phyloP scores from a whole-genome alignment of 441 rosid genomes.

The Aleurites moluccanus region DNA sequence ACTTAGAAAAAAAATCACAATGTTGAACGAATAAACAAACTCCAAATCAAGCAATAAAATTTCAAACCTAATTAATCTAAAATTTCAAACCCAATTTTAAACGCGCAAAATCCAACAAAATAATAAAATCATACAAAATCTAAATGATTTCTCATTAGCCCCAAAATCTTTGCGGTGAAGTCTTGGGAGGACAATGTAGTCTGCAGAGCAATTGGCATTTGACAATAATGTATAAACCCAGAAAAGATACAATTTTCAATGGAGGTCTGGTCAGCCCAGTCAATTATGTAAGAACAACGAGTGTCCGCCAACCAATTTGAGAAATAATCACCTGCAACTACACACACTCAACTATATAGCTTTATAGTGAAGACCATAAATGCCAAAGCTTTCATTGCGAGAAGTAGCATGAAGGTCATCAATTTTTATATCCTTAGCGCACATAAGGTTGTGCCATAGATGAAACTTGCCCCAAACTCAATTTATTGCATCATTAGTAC shows the following conservation, averaged over 20 bases:
- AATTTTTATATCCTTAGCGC: neutral
- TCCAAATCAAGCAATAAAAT: too few species aligned
- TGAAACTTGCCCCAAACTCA: constrained; percentile 16
- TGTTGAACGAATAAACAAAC: too few species aligned
- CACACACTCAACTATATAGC: constrained; percentile 40
- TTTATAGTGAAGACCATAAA: constrained; percentile 37
- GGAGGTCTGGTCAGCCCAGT: constrained; percentile 24
- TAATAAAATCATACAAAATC: too few species aligned
- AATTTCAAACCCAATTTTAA: too few species aligned
- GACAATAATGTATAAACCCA: too few species aligned
- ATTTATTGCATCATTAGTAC: neutral
- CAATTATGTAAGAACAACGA: constrained; percentile 31
- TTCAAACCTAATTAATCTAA: too few species aligned
- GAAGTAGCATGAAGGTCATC: constrained; percentile 9
- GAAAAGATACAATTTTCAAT: constrained; percentile 29
- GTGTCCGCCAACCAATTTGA: constrained; percentile 25
- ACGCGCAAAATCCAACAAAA: too few species aligned
- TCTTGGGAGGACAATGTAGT: too few species aligned
- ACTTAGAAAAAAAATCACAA: too few species aligned
- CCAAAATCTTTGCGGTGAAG: neutral
- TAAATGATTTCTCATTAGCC: neutral
- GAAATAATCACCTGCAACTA: constrained; percentile 33
- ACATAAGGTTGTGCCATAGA: constrained; percentile 16
- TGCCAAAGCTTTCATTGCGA: constrained; percentile 4
- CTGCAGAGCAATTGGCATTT: neutral